These are phyloP conservation scores for Amauroascus niger DNA, from an alignment of 2,329 filamentous ascomycete species.

Conservation along the genomic window DNA sequence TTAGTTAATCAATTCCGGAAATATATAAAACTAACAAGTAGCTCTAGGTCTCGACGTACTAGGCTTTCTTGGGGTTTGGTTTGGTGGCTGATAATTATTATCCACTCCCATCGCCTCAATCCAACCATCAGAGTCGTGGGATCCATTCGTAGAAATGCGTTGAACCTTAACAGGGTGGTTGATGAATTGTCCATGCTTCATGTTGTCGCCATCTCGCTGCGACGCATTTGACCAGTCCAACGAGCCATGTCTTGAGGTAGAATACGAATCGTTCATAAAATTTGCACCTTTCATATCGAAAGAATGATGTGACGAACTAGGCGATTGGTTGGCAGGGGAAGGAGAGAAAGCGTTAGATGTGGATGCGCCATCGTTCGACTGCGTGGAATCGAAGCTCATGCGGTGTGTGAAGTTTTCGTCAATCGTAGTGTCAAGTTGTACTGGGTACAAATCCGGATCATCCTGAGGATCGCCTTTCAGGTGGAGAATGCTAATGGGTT, in stretches of 20 bases:
- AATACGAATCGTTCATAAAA: slow-evolving; percentile 20
- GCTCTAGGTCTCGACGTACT: slow-evolving; percentile 34
- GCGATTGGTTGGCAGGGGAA: slow-evolving; percentile 32
- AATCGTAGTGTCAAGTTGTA: slow-evolving; percentile 27
- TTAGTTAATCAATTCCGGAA: slow-evolving; percentile 14
- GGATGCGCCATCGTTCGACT: slow-evolving; percentile 28
- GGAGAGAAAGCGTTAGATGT: slow-evolving; percentile 33
- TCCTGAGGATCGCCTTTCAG: slow-evolving; percentile 38
- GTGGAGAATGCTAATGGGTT: slow-evolving; percentile 33
- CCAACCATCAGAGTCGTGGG: slow-evolving; percentile 57
- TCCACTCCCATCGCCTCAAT: slow-evolving; percentile 93
- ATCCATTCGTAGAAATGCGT: slow-evolving; percentile 20
- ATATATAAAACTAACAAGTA: background rate
- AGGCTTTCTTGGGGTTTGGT: slow-evolving; percentile 59
- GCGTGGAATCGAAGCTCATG: slow-evolving; percentile 25
- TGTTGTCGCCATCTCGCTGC: slow-evolving; percentile 17
- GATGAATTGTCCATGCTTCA: slow-evolving; percentile 17
- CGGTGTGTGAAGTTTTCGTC: slow-evolving; percentile 25
- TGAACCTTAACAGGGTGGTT: slow-evolving; percentile 28
- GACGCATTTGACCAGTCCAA: slow-evolving; percentile 23
- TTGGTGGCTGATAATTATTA: slow-evolving; percentile 66
- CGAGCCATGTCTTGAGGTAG: slow-evolving; percentile 20
- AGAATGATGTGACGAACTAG: slow-evolving; percentile 28
- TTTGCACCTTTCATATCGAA: slow-evolving; percentile 16
- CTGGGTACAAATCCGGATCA: slow-evolving; percentile 38